Base-by-base conservation (phyloP, 2,329 filamentous ascomycete species). In the Aureobasidium leucospermi region DNA sequence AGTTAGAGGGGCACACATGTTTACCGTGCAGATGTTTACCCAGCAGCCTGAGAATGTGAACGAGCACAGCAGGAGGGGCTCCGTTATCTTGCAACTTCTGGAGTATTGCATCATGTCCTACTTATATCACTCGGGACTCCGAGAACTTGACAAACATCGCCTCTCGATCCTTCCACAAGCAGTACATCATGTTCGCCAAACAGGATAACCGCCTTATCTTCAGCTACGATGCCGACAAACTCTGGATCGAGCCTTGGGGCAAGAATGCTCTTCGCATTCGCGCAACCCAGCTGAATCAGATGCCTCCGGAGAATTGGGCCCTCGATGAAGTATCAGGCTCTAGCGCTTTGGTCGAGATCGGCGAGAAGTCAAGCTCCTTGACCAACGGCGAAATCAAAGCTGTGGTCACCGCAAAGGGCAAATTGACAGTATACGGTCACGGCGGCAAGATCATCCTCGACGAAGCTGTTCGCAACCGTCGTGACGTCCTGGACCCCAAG, bases 141-240 rank as follows among this genome's bases (percentile, higher is more conserved):
- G 41, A 56, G 31, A 6, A 46, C 10, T 16, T 36, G 52, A 9
- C n/a, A 46, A 31, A 32, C 29, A 56, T 42, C 49, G 28, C 19
- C 52, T 23, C 31, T 9, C 11, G 23, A 34, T 15, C 28, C 10
- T 13, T 10, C 16, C 39, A 36, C 16, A 7, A 36, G 41, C 16
- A 36, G 29, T 19, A 8, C 41, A 58, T 32, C 53, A 72, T 73
- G 70, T 65, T 72, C 8, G 58, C 81, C 1, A 61, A 66, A 8
- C 76, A 84, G 15, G 80, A 78, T 1, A 79, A 82, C 60, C 84
- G 81, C 13, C 80, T 84, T 3, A 79, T 86, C 60, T 87, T 81
- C 67, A 81, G 79, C 61, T 79, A 75, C 59, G 78, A 81, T 66
- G 75, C 75, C n/a, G 77, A 80, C 63, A 67, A 71, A 28, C 68